Conservation (phyloP, 1,139 yeast genomes). For the Yamadazyma epiphylla region DNA sequence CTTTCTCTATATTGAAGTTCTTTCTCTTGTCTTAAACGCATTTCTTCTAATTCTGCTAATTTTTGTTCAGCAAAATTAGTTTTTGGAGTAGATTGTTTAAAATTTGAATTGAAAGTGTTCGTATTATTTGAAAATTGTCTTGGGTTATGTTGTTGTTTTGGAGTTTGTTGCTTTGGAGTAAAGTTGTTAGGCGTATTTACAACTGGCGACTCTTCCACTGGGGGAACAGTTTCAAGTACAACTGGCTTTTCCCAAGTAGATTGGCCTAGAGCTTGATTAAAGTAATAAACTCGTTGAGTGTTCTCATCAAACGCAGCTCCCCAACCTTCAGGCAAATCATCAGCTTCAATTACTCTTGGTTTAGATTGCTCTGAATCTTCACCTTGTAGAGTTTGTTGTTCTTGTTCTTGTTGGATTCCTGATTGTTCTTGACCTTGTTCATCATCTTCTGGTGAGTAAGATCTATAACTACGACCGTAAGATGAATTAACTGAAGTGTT, state of each 20-base stretch:
- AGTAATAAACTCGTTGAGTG: conserved; percentile 46
- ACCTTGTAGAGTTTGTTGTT: conserved; percentile 9
- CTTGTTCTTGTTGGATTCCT: conserved; percentile 3
- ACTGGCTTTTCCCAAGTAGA: conserved; percentile 52
- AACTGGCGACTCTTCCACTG: too few relatives aligned
- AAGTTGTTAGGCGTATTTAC: too few relatives aligned
- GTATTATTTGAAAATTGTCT: not conserved
- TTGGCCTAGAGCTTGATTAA: conserved; percentile 41
- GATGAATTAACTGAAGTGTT: conserved; percentile 2
- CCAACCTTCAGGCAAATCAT: conserved; percentile 50
- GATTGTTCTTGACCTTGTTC: conserved; percentile 5
- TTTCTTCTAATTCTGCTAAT: conserved; percentile 33
- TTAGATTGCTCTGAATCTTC: not conserved
- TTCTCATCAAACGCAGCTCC: conserved; percentile 42
- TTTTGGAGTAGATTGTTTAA: conserved; percentile 2
- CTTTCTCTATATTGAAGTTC: conserved; percentile 29
- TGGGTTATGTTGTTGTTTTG: not conserved
- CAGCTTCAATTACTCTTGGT: conserved; percentile 15
- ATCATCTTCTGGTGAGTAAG: conserved; percentile 14
- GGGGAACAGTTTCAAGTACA: conserved; percentile 10
- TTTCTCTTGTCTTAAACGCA: conserved; percentile 27
- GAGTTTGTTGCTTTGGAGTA: conserved; percentile 6
- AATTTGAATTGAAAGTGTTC: not conserved
- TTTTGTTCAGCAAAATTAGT: conserved; percentile 12
- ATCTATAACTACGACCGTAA: conserved; percentile 17